A percentile compares a stretch with the other conserved stretches of the same genome.
Conservation (phyloP, 768 basidiomycete species). For the Tulasnella sp. region DNA sequence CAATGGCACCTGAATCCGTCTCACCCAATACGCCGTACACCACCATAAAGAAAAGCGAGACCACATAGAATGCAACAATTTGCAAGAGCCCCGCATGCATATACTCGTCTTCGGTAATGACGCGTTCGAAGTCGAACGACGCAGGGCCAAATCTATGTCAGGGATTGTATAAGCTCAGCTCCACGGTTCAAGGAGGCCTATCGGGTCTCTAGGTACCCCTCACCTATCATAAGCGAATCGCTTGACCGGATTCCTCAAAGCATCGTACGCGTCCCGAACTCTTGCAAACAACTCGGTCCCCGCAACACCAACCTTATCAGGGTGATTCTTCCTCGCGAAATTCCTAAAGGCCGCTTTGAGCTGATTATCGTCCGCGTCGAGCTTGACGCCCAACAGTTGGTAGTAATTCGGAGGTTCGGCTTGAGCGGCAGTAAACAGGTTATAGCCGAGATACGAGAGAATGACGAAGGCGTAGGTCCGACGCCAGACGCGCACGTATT, state of each 20-base stretch:
- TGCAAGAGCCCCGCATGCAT: constrained; percentile 60
- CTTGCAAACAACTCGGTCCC: constrained; percentile 61
- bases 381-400: constrained; percentile 61
- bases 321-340: constrained; percentile 72
- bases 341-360: constrained; percentile 70
- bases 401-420: constrained; percentile 71
- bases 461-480: constrained; percentile 34
- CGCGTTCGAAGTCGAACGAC: constrained; percentile 63
- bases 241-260: constrained; percentile 68
- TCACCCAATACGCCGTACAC: constrained; percentile 62
- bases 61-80: constrained; percentile 63
- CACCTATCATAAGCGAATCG: constrained; percentile 85
- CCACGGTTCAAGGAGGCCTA: background rate
- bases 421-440: constrained; percentile 41
- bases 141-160: constrained; percentile 68
- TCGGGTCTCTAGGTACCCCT: constrained; percentile 33
- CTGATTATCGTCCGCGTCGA: constrained; percentile 59
- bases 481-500: constrained; percentile 27
- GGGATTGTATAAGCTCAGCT: background rate
- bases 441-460: constrained; percentile 34
- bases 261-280: constrained; percentile 71
- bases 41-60: constrained; percentile 54
- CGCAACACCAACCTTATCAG: constrained; percentile 63
- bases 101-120: constrained; percentile 66
- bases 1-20: constrained; percentile 59